Evolutionary conservation across 495 filamentous ascomycete genomes (phyloP).

Genomic region (Penicillium paradoxum): DNA sequence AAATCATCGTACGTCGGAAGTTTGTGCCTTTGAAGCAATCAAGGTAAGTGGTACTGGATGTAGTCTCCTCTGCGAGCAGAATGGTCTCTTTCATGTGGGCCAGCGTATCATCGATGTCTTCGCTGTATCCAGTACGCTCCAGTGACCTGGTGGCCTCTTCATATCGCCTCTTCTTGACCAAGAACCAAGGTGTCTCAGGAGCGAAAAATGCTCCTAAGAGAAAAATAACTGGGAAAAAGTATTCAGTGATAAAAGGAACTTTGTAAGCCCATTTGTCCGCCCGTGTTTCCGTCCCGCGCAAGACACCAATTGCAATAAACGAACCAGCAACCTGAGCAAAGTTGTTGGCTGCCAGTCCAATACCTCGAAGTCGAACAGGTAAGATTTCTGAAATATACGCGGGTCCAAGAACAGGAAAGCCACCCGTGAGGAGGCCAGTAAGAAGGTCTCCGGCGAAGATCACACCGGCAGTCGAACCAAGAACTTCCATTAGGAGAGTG

Average conservation of each 20-base stretch:
- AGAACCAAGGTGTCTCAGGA: conserved; percentile 49
- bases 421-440: conserved; percentile 32
- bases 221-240: conserved; percentile 29
- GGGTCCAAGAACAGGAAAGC: conserved; percentile 33
- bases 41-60: conserved; percentile 31
- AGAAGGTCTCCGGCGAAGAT: conserved; percentile 34
- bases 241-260: conserved; percentile 35
- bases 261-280: conserved; percentile 31
- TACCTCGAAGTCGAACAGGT: conserved; percentile 37
- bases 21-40: conserved; percentile 46
- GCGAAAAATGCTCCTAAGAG: conserved; percentile 36
- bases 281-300: conserved; percentile 33
- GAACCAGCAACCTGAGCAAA: conserved; percentile 37
- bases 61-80: conserved; percentile 32
- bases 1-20: conserved; percentile 42
- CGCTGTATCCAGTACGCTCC: conserved; percentile 20
- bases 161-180: conserved; percentile 37
- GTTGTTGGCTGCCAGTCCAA: conserved; percentile 35
- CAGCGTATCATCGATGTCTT: conserved; percentile 19
- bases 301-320: conserved; percentile 34
- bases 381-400: conserved; percentile 36
- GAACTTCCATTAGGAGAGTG: conserved; percentile 36
- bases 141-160: conserved; percentile 37
- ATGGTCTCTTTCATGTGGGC: conserved; percentile 32
- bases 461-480: conserved; percentile 26